Evolutionary conservation across 352 stramenopile genomes (phyloP).

Genomic region (Globisporangium radiosum): DNA sequence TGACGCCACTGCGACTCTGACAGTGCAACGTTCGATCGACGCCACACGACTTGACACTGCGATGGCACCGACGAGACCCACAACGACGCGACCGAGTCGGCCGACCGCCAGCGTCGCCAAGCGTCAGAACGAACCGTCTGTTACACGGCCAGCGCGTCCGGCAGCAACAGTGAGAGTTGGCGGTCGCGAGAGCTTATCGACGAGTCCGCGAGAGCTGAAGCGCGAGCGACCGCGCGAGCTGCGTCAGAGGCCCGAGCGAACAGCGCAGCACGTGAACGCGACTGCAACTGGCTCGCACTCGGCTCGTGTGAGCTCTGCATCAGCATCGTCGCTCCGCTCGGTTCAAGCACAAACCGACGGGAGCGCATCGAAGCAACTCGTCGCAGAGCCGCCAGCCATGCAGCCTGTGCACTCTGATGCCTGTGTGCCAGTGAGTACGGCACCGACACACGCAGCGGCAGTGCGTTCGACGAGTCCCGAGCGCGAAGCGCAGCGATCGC

Average conservation of each 20-base stretch:
- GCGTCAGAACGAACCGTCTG: not conserved
- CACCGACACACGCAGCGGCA: not conserved
- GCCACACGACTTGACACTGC: not conserved
- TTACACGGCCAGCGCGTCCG: not conserved
- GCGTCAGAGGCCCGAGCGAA: conserved; percentile 2
- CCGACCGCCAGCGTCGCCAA: not conserved
- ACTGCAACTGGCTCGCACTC: not conserved
- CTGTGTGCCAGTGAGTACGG: not conserved
- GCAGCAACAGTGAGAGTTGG: not conserved
- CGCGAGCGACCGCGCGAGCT: conserved; percentile 11
- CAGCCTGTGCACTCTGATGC: too few relatives aligned
- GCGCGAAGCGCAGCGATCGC: not conserved
- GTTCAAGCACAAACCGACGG: too few relatives aligned
- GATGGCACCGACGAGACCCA: not conserved
- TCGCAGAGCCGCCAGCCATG: too few relatives aligned
- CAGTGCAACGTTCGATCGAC: not conserved
- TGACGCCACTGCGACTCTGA: too few relatives aligned
- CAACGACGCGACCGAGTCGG: not conserved
- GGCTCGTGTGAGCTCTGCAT: too few relatives aligned
- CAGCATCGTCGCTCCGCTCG: too few relatives aligned
- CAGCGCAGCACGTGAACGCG: not conserved
- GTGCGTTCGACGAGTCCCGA: not conserved
- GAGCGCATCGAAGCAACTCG: too few relatives aligned
- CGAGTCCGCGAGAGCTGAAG: not conserved
- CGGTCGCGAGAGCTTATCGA: not conserved